Evolutionary conservation across 805 yeast genomes (phyloP), one percentile per base, ranked within the genome.

Genomic region (Tetrapisispora phaffii): DNA sequence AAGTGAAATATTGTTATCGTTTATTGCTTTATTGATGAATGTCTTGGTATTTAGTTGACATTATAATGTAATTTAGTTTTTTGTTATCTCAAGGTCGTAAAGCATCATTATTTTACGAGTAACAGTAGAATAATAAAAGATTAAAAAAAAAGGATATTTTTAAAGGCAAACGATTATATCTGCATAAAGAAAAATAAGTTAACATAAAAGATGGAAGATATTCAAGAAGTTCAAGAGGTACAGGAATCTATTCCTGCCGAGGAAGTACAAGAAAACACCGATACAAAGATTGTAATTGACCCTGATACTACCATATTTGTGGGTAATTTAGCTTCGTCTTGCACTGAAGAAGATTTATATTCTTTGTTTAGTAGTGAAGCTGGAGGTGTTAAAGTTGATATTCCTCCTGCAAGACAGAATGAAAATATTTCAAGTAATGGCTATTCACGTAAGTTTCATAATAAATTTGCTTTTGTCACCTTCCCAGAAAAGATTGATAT

Each of bases 251-350:
- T 28, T 10, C 23, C 41, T 17, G 33, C 26, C n/a, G 41, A 38
- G n/a, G 41, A 28, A 38, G 23, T 19, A n/a, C 41, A 38, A 38
- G 41, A 28, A 28, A 38, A 26, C 19, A 19, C 26, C 13, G 41
- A 38, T 8, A 21, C 47, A 15, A 41, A 34, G 10, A 41, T 19
- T 26, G 39, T 26, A 17, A 52, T 58, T 39, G 62, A 62, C 41
- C 66, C 67, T 22, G 64, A 61, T 41, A 57, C 62, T 12, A 59
- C 67, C 8, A 53, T 62, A 21, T 62, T 62, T 40, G 55, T 62
- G 33, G 66, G 65, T 41, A 60, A 60, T 35, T 58, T 62, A 29
- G 55, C 65, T 17, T 53, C 54, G 26, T 63, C 58, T 24, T 53
- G 56, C 29, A 56, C 57, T 34, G 58, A 50, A 34, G 57, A 55